Base-by-base conservation (phyloP, 2,329 filamentous ascomycete genomes). In the Colletotrichum ledebouriae region DNA sequence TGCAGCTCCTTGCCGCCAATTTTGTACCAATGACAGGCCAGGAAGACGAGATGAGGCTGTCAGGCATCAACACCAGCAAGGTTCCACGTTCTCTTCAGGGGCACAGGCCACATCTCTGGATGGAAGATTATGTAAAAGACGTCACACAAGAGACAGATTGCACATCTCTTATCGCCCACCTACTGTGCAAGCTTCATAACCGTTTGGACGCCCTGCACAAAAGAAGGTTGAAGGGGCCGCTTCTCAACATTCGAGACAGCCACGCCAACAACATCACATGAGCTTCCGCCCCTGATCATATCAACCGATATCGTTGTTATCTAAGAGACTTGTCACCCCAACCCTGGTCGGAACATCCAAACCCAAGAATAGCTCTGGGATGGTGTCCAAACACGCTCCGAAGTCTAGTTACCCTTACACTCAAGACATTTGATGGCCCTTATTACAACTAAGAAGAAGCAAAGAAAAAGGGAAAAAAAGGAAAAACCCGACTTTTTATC, bases 21-120 rank as follows among this genome's bases (percentile, higher is more conserved):
- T 20, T 52, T 58, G 7, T 42, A n/a, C 67, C 67, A 62, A 67
- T 69, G 50, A 63, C 10, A 17, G 3, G 17, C 15, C 6, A 29
- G 3, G 6, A 7, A 41, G 22, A 39, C 11, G 42, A 17, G 25
- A 20, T 58, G 39, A 55, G 57, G 57, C 67, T 39, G 25, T 63
- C 49, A 67, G 67, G 67, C 67, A 69, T 62, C 67, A 53, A 63
- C n/a, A 12, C 6, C 11, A 34, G 17, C 62, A 53, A 47, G 63
- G 63, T 56, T 56, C n/a, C 42, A n/a, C 22, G 20, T 10, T 37
- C 41, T 47, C 29, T 33, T 67, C 44, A 69, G 20, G 42, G 39
- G 67, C 67, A 69, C 67, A 63, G 57, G 57, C 57, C 67, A 69
- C 57, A 56, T 60, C 22, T 20, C 25, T 20, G 33, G 10, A 29